phyloP scores from a whole-genome alignment of 345 rosid genomes.

The Luvunga scandens region DNA sequence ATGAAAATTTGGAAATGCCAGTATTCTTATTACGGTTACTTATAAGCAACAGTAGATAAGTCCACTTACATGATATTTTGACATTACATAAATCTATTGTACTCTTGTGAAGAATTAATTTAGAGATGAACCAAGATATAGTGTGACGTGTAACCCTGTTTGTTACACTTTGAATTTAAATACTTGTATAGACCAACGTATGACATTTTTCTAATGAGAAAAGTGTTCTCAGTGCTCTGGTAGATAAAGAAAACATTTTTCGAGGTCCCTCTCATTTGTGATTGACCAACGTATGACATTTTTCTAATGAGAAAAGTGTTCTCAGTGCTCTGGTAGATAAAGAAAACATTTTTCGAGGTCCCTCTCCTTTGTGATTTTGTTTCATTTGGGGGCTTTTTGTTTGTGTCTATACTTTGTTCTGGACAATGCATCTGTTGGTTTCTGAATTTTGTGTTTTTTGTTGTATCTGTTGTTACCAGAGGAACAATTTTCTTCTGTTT shows the following conservation, averaged over 20 bases:
- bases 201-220: background rate
- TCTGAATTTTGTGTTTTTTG: background rate
- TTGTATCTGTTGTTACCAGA: background rate
- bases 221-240: background rate
- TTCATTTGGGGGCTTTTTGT: too few species aligned
- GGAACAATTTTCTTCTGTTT: background rate
- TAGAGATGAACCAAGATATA: background rate
- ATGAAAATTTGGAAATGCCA: background rate
- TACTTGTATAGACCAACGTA: background rate
- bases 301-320: background rate
- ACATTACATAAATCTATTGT: background rate
- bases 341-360: background rate
- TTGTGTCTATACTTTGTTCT: background rate
- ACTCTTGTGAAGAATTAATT: background rate
- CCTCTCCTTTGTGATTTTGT: background rate
- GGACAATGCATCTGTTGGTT: background rate
- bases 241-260: background rate
- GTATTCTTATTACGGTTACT: background rate
- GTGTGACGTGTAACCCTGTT: background rate
- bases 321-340: background rate
- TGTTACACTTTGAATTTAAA: background rate
- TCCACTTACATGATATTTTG: background rate
- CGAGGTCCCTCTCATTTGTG: background rate
- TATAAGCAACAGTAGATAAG: background rate
- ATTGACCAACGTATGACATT: too few species aligned